Base-by-base conservation (phyloP, 2,329 filamentous ascomycete genomes). In the Venturiaceae sp. region DNA sequence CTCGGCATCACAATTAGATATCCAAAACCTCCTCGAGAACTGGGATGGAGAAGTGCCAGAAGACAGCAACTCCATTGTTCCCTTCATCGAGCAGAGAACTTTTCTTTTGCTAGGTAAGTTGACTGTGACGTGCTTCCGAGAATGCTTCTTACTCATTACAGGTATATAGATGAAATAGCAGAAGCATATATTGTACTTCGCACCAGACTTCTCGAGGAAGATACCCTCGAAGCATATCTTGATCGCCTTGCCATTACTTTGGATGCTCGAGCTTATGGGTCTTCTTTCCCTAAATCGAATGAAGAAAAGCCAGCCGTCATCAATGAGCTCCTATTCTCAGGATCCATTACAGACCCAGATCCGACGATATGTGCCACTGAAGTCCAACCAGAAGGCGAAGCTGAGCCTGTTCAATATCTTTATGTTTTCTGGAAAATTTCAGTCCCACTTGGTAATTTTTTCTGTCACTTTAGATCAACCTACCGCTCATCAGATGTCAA, bases 51-150 rank as follows among this genome's bases (percentile, higher is more conserved):
- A 67, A 9, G 68, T 70, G 55, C 71, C 74, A 72, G 63, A 76
- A 72, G 57, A 73, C 65, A 62, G 69, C 75, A 62, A 74, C 73
- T 64, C 73, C 76, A 61, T 76, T 33, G 56, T 86, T 44, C 78
- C 83, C 55, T 79, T 79, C 19, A 78, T 90, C 66, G 73, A 81
- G 46, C 80, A 83, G 64, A 79, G 87, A 63, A 79, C 86, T 39
- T 78, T 80, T 58, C 75, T 92, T 39, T 87, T 88, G 68, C 90
- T 91, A 67, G 88, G 88, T 90, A 76, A 64, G 81, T 71, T 52
- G 58, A 60, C 64, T 64, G 60, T 58, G 62, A 60, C 57, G 55
- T 60, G 59, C 71, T 72, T 64, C 67, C 65, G 63, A 66, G 75
- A 74, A 66, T 60, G 60, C 67, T 64, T 76, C 73, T 79, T 76